These are phyloP conservation scores for Mortierella claussenii DNA, from an alignment of 192 early-diverging fungal genomes.

Conservation along the genomic window DNA sequence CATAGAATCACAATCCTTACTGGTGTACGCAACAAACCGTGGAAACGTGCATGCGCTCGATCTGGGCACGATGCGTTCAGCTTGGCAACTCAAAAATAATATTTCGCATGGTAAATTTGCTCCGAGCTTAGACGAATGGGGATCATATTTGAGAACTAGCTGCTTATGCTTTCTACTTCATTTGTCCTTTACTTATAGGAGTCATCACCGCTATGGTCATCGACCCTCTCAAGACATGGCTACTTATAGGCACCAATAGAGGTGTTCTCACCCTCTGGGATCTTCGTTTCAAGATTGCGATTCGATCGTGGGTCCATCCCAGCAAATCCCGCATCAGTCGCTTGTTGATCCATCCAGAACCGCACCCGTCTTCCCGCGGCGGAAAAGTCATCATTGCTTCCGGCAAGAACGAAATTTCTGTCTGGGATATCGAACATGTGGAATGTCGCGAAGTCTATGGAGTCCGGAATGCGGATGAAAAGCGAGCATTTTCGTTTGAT, in stretches of 20 bases:
- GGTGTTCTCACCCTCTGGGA: conserved; percentile 85
- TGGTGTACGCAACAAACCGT: conserved; percentile 75
- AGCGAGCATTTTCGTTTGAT: conserved; percentile 53
- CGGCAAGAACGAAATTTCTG: conserved; percentile 78
- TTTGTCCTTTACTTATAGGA: conserved; percentile 50
- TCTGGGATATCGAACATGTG: conserved; percentile 82
- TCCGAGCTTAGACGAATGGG: background rate
- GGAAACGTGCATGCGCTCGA: conserved; percentile 80
- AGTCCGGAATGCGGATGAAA: conserved; percentile 63
- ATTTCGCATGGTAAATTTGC: conserved; percentile 68
- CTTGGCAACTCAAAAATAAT: conserved; percentile 68
- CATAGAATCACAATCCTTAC: conserved; percentile 68
- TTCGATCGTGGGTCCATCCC: conserved; percentile 83
- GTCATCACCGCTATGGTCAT: conserved; percentile 73
- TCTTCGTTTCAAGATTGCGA: conserved; percentile 75
- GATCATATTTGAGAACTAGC: too few species aligned
- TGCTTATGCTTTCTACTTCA: background rate
- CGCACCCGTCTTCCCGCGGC: conserved; percentile 26
- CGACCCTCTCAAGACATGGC: conserved; percentile 71
- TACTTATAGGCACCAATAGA: conserved; percentile 77
- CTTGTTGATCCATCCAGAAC: conserved; percentile 61
- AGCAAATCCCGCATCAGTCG: conserved; percentile 68
- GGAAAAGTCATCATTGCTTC: conserved; percentile 73
- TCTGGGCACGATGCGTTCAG: conserved; percentile 74
- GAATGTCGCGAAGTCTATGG: conserved; percentile 80